These are phyloP conservation scores for Aspergillus ochraceoroseus DNA, from an alignment of 2,329 filamentous ascomycete species.

Conservation along the genomic window DNA sequence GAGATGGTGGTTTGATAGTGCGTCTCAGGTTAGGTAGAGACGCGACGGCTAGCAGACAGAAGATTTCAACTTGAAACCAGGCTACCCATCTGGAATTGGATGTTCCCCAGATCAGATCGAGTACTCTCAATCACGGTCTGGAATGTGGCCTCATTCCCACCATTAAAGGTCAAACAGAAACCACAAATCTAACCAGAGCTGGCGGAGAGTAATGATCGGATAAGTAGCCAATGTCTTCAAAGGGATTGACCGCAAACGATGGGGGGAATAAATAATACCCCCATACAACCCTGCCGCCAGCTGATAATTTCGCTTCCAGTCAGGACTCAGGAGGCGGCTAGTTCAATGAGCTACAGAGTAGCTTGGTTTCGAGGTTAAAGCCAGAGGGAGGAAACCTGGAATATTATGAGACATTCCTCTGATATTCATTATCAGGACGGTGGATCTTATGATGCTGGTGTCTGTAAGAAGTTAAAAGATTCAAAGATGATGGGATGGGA, in stretches of 20 bases:
- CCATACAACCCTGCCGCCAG: no score
- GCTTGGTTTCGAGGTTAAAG: conserved; percentile 1
- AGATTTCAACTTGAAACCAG: conserved; percentile 23
- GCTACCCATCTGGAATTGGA: conserved; percentile 11
- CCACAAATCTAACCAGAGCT: no score
- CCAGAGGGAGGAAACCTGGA: not conserved
- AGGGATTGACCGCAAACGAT: no score
- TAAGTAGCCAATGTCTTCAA: no score
- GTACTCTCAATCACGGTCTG: no score
- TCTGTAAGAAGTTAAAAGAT: no score
- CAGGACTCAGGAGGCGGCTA: not conserved
- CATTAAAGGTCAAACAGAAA: no score
- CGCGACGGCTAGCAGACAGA: conserved; percentile 9
- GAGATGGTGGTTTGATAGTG: conserved; percentile 15
- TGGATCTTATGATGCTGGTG: not conserved
- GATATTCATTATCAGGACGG: not conserved
- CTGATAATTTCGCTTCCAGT: not conserved
- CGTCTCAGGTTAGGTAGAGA: conserved; percentile 23
- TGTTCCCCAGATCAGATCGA: conserved; percentile 1
- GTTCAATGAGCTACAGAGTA: conserved; percentile 2
- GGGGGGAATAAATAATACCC: no score
- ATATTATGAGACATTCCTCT: no score
- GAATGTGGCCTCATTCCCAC: no score
- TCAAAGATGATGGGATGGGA: no score
- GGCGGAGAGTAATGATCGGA: no score